A percentile compares a stretch with the other conserved stretches of the same genome.
phyloP scores from a whole-genome alignment of 352 stramenopile species.

The Peronospora farinosa region DNA sequence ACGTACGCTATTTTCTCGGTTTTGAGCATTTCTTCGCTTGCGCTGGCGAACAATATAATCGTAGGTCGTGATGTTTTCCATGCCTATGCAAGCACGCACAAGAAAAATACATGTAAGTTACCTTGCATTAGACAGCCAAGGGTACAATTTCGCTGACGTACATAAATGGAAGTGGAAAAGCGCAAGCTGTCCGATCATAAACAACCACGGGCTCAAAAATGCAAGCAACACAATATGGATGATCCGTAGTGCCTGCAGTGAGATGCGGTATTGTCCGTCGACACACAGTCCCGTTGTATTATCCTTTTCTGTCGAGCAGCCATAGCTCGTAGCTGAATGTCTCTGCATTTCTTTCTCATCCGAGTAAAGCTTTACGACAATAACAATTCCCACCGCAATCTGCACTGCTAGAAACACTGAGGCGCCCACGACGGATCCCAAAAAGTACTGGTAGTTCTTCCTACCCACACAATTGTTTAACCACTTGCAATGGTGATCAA shows the following conservation, averaged over 20 bases:
- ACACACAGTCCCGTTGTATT: constrained; percentile 40
- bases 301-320: constrained; percentile 46
- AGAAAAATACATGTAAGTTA: constrained; percentile 1
- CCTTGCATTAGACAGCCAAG: background rate
- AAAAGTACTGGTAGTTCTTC: constrained; percentile 82
- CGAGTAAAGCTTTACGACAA: constrained; percentile 51
- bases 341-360: constrained; percentile 35
- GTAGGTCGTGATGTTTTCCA: constrained; percentile 81
- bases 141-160: constrained; percentile 26
- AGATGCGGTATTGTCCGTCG: constrained; percentile 47
- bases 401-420: constrained; percentile 63
- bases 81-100: constrained; percentile 29
- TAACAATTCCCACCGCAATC: constrained; percentile 54
- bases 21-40: constrained; percentile 61
- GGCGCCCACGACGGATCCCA: constrained; percentile 61
- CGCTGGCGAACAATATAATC: constrained; percentile 84
- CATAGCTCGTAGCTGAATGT: constrained; percentile 57
- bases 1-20: constrained; percentile 66
- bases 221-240: constrained; percentile 60
- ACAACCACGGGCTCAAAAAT: constrained; percentile 65
- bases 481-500: constrained; percentile 97
- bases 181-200: constrained; percentile 72
- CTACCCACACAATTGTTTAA: constrained; percentile 94
- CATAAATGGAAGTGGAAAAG: constrained; percentile 83
- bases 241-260: constrained; percentile 48